Conservation (phyloP, 768 basidiomycete species). For the Hygrocybe coccinea region DNA sequence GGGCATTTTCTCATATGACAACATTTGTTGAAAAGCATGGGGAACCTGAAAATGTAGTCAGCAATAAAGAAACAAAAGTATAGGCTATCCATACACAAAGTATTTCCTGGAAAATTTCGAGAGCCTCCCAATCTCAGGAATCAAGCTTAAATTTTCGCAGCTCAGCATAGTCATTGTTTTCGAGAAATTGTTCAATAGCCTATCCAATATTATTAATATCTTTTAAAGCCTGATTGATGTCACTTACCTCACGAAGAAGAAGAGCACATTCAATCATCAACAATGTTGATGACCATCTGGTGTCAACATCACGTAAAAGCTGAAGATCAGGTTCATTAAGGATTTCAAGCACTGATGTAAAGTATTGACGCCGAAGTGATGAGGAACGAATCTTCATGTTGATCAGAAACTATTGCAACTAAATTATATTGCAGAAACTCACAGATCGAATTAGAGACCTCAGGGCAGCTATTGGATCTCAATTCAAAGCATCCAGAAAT, state of each 20-base stretch:
- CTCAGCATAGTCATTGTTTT: slow-evolving; percentile 19
- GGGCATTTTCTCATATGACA: slow-evolving; percentile 29
- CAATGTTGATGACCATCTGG: slow-evolving; percentile 28
- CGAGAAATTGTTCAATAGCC: slow-evolving; percentile 25
- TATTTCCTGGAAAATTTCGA: slow-evolving; percentile 20
- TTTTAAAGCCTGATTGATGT: slow-evolving; percentile 2
- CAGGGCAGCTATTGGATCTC: slow-evolving; percentile 20
- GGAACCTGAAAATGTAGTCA: slow-evolving; percentile 22
- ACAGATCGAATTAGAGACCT: slow-evolving; percentile 22
- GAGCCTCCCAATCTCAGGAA: slow-evolving; percentile 23
- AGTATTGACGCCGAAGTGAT: slow-evolving; percentile 22
- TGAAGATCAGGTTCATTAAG: slow-evolving; percentile 15
- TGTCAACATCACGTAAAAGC: slow-evolving; percentile 24
- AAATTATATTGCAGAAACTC: slow-evolving; percentile 1
- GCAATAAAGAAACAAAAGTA: neutral
- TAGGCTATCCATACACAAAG: slow-evolving; percentile 20
- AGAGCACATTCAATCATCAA: slow-evolving; percentile 29
- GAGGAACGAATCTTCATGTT: slow-evolving; percentile 18
- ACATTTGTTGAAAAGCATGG: slow-evolving; percentile 29
- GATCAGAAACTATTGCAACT: slow-evolving; percentile 2
- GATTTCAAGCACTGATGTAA: slow-evolving; percentile 16
- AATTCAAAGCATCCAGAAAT: too few species aligned
- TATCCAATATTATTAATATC: slow-evolving; percentile 9
- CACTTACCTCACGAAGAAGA: slow-evolving; percentile 21
- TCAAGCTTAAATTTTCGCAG: slow-evolving; percentile 20